phyloP scores from a whole-genome alignment of 345 rosid species.

The Syzygium jambos region DNA sequence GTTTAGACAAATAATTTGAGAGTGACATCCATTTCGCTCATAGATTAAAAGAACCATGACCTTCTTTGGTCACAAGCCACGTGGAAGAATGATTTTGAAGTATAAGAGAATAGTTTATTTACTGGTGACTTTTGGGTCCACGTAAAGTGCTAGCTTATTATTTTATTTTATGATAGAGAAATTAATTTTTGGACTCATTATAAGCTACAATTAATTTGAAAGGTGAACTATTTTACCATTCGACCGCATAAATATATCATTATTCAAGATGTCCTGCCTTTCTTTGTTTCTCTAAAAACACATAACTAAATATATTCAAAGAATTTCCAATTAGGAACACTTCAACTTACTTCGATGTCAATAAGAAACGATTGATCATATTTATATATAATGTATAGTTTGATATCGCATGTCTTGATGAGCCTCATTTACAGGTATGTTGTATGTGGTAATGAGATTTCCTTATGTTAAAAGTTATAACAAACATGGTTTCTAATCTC shows the following conservation, averaged over 20 bases:
- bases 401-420: neutral
- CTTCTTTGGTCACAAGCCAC: neutral
- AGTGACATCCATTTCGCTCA: neutral
- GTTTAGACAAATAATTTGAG: neutral
- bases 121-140: neutral
- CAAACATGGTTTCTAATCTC: neutral
- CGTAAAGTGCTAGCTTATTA: neutral
- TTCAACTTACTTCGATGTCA: accelerated
- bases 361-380: neutral
- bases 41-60: neutral
- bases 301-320: neutral
- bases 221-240: neutral
- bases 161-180: neutral
- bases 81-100: neutral
- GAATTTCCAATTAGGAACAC: accelerated
- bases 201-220: neutral
- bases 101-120: neutral
- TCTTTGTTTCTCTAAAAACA: neutral
- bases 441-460: neutral
- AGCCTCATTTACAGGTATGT: neutral
- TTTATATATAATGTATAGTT: neutral
- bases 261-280: neutral
- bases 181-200: neutral
- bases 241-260: no score
- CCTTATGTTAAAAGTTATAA: neutral